Base-by-base conservation (phyloP, 2,329 filamentous ascomycete species). In the Cytospora mali region DNA sequence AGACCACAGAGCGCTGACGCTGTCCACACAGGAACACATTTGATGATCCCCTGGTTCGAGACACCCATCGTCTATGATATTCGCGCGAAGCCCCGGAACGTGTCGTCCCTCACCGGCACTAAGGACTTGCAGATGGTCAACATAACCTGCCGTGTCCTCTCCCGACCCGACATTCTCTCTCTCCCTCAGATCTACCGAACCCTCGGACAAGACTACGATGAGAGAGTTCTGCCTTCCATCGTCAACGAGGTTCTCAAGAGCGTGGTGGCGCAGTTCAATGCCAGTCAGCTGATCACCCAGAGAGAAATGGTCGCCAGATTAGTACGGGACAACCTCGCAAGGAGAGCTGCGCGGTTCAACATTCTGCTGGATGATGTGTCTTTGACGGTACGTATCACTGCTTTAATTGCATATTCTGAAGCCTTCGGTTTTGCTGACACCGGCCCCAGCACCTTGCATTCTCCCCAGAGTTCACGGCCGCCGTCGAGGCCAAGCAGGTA, bases 51-150 rank as follows among this genome's bases (percentile, higher is more conserved):
- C 56, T 99, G 95, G 95, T 90, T 99, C 78, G 95, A 99, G 80
- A 97, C 93, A 5, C 93, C 95, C 57, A 88, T 99, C 76, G 89
- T 93, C 71, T 99, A 98, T 83, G 94, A 99, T 77, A 95, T 99
- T 71, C 94, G 95, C 79, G 95, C 95, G 65, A 97, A 94, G 83
- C 95, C 95, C 72, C 89, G 95, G 75, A 97, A 96, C 74, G 93
- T 99, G 71, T 91, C 95, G 69, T 98, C 95, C 69, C 86, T 99
- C 69, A 99, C 95, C 64, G 95, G 95, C 71, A 99, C 95, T 74
- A 99, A 99, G 84, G 95, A 99, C 79, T 81, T 99, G 79, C 95
- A 99, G 83, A 99, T 99, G 95, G 95, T 98, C 75, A 99, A 99
- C 86, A 98, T 99, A 76, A 99, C 94, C 74, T 99, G 95, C 80